Conservation (phyloP, 2,329 filamentous ascomycete genomes). For the Nothomitra cinnamomea region DNA sequence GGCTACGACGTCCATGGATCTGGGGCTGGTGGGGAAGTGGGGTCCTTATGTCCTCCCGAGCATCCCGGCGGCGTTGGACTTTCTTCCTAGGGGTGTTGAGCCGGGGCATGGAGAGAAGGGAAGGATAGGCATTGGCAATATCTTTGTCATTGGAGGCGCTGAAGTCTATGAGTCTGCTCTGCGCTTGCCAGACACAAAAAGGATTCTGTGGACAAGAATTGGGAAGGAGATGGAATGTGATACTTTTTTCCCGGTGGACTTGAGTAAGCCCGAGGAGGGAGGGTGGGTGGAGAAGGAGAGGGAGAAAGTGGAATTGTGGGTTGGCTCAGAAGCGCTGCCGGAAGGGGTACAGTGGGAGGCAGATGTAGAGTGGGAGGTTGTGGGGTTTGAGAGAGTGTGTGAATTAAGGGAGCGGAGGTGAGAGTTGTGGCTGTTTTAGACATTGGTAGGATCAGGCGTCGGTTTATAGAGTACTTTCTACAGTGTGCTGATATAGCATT, state of each 20-base stretch:
- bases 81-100: slow-evolving; percentile 2
- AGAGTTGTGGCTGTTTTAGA: neutral
- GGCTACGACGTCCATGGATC: neutral
- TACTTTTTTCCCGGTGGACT: slow-evolving; percentile 48
- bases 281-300: slow-evolving; percentile 38
- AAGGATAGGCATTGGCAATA: slow-evolving; percentile 29
- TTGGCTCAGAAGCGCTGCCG: slow-evolving; percentile 45
- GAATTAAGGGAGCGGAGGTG: neutral
- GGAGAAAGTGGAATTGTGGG: slow-evolving; percentile 41
- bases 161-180: slow-evolving; percentile 68
- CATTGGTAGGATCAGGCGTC: no score
- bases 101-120: neutral
- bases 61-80: slow-evolving; percentile 15
- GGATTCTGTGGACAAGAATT: slow-evolving; percentile 56
- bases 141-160: slow-evolving; percentile 82
- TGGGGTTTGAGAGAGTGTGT: slow-evolving; percentile 49
- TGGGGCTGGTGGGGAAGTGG: neutral
- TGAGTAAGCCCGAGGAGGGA: slow-evolving; percentile 22
- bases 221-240: slow-evolving; percentile 57
- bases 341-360: slow-evolving; percentile 43
- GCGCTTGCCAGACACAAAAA: slow-evolving; percentile 34
- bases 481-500: no score
- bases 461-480: no score
- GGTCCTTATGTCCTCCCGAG: slow-evolving; percentile 15
- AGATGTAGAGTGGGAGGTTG: slow-evolving; percentile 49